Evolutionary conservation across 805 yeast genomes (phyloP).

Genomic region (Kodamaea leandrae): DNA sequence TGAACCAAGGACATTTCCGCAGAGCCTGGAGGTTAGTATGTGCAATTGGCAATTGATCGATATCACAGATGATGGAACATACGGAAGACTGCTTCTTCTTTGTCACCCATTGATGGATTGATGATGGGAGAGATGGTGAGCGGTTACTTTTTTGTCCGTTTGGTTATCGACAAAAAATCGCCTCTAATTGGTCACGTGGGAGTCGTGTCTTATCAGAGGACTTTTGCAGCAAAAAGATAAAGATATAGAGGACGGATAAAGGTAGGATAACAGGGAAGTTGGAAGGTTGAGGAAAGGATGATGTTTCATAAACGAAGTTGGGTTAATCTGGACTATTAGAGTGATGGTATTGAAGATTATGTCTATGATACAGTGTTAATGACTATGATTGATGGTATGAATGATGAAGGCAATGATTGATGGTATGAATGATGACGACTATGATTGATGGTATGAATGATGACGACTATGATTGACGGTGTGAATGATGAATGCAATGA

Average conservation of each 20-base stretch:
- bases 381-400: no score
- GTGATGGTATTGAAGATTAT: no score
- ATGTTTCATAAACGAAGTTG: no score
- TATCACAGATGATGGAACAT: constrained; percentile 26
- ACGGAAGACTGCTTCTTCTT: constrained; percentile 49
- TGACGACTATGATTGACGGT: no score
- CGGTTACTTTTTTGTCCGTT: background rate
- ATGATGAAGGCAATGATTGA: no score
- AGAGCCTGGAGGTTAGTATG: constrained; percentile 50
- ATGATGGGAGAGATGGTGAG: background rate
- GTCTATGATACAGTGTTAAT: no score
- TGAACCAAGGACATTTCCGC: constrained; percentile 97
- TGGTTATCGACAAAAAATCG: background rate
- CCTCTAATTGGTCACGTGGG: constrained; percentile 2
- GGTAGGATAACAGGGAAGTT: background rate
- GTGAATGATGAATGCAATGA: no score
- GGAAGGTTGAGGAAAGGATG: no score
- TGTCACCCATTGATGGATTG: constrained; percentile 21
- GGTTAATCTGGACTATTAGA: no score
- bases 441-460: no score
- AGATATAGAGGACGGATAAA: background rate
- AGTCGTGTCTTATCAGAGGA: constrained; percentile 2
- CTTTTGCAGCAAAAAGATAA: background rate
- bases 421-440: no score
- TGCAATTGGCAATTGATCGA: background rate